These are phyloP conservation scores for Yamadazyma diddensiae DNA, from an alignment of 1,139 yeast species.

Conservation along the genomic window DNA sequence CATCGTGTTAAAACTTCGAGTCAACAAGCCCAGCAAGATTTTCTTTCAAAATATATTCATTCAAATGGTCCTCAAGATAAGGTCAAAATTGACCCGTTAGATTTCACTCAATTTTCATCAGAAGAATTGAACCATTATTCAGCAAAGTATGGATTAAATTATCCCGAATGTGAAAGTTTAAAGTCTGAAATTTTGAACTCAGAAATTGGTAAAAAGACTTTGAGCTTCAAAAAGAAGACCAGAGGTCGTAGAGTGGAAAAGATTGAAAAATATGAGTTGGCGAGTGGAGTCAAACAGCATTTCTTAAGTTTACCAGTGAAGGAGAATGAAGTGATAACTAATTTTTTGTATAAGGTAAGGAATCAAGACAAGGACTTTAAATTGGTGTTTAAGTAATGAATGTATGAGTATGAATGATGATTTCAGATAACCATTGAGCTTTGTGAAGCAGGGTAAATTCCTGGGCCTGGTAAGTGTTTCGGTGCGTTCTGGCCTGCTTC, in stretches of 20 bases:
- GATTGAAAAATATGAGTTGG: slow-evolving; percentile 53
- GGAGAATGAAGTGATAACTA: slow-evolving; percentile 77
- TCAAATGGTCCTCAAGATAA: slow-evolving; percentile 62
- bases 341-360: slow-evolving; percentile 71
- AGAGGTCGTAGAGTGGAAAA: slow-evolving; percentile 25
- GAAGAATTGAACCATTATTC: slow-evolving; percentile 58
- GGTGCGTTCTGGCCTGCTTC: too few species aligned
- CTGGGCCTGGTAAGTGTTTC: too few species aligned
- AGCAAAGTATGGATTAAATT: slow-evolving; percentile 43
- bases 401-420: not conserved
- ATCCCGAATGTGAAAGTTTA: slow-evolving; percentile 53
- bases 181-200: slow-evolving; percentile 61
- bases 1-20: slow-evolving; percentile 51
- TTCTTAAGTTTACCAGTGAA: slow-evolving; percentile 59
- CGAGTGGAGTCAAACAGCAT: slow-evolving; percentile 58
- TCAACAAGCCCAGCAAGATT: slow-evolving; percentile 61
- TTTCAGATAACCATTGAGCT: too few species aligned
- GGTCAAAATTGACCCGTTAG: slow-evolving; percentile 51
- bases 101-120: slow-evolving; percentile 56
- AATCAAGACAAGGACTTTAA: slow-evolving; percentile 56
- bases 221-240: slow-evolving; percentile 33
- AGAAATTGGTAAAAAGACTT: slow-evolving; percentile 64
- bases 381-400: slow-evolving; percentile 23
- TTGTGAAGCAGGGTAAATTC: too few species aligned
- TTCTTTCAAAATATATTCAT: slow-evolving; percentile 55